A percentile compares a stretch with the other conserved stretches of the same genome.
Conservation (phyloP, 1,139 yeast species). For the Geotrichum siamense region DNA sequence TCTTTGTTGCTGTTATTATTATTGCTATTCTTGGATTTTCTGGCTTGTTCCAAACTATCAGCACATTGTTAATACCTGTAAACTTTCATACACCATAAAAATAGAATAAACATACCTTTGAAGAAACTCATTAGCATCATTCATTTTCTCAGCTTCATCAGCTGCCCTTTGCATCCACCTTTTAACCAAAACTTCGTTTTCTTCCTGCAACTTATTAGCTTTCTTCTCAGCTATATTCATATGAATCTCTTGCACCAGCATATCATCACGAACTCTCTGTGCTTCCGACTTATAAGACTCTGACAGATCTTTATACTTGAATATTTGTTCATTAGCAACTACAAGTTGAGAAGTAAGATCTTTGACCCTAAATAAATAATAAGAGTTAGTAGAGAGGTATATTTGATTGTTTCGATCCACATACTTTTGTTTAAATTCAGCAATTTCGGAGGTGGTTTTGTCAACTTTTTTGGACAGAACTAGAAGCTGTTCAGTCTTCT, state of each 20-base stretch:
- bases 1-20: no score
- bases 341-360: slow-evolving; percentile 11
- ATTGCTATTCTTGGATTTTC: no score
- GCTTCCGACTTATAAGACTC: slow-evolving; percentile 38
- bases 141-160: slow-evolving; percentile 53
- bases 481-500: slow-evolving; percentile 12
- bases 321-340: slow-evolving; percentile 8
- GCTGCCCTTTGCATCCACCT: slow-evolving; percentile 57
- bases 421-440: slow-evolving; percentile 11
- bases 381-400: not conserved
- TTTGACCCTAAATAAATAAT: slow-evolving; percentile 5
- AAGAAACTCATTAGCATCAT: slow-evolving; percentile 46
- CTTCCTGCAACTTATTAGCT: slow-evolving; percentile 34
- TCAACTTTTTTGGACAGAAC: slow-evolving; percentile 10
- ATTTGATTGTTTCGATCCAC: not conserved
- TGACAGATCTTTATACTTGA: slow-evolving; percentile 25
- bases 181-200: slow-evolving; percentile 45
- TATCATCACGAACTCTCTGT: slow-evolving; percentile 63
- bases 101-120: slow-evolving; percentile 25
- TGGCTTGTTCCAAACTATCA: slow-evolving; percentile 11
- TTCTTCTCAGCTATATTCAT: slow-evolving; percentile 51
- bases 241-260: slow-evolving; percentile 62
- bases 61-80: not conserved
- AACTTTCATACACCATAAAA: not conserved
- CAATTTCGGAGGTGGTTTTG: not conserved